Evolutionary conservation across 495 filamentous ascomycete species (phyloP), one percentile per base, ranked within the genome.

Genomic region (Pseudoneurospora amorphoporcata): DNA sequence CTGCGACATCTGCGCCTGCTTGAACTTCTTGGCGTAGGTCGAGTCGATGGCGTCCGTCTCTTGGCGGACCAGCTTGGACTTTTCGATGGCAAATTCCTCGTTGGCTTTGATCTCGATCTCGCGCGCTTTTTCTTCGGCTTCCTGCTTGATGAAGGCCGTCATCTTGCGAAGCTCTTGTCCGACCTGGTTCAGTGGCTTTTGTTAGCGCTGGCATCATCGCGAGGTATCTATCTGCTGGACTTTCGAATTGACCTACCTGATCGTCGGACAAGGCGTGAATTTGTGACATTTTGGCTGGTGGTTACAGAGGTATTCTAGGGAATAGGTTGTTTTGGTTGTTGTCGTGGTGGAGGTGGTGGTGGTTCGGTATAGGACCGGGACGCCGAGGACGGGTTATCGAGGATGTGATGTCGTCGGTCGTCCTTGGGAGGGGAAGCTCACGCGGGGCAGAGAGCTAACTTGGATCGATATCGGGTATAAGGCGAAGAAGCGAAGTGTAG

Each of bases 121-220:
- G 79, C 90, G 90, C 76, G 94, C 94, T 85, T 99, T 99, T 81
- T 99, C 96, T 43, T 90, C 85, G 35, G 96, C 96, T 87, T 99
- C 96, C 85, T 98, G 94, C 81, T 91, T 92, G 90, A 99, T 99
- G 92, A 99, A 99, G 81, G 94, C 93, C 65, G 96, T 98, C 96
- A 99, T 99, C 87, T 99, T 99, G 86, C 91, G 92, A 81, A 99
- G 92, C 88, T 99, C 96, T 82, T 89, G 88, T 79, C 90, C 88
- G 84, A 99, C 95, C 94, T 98, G 76, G 47, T 69, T 42, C 32
- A 65, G 19, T 32, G 42, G 17, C 37, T 68, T 74, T 68, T 16
- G 39, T 19, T 42, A n/a, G 23, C 23, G 23, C 23, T 1, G 23
- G 23, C 23, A 23, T 23, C 23, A 23, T 23, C 23, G 23, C 23